Evolutionary conservation across 1,284 basidiomycete species (phyloP), one percentile per base, ranked within the genome.

Genomic region (Moniliella sp.): DNA sequence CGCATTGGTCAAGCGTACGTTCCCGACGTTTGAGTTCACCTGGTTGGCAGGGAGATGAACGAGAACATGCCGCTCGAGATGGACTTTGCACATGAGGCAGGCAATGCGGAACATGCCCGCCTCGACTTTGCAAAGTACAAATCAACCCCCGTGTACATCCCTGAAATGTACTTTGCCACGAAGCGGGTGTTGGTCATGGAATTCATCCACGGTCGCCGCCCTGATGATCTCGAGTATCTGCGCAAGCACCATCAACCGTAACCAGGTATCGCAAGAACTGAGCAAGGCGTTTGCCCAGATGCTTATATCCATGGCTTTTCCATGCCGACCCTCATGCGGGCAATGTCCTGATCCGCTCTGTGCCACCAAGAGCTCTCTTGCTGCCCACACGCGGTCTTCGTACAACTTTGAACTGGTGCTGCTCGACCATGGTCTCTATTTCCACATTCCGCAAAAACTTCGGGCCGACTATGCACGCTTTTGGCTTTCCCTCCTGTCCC

Each of bases 111-210:
- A 21, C 68, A 75, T 25, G 76, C 79, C 4, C 63, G 60, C 12
- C 56, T 68, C 1, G 78, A 93, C 47, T 99, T 99, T 58, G 63
- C 53, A 7, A 49, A 35, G 16, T 55, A 54, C 31, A 37, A 42
- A 15, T 42, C 45, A 16, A 59, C 50, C 0, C 76, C 81, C 12
- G 64, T 97, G 30, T 88, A 93, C 62, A 77, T 99, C 29, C 91
- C 91, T 0, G 67, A 79, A 53, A 76, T 94, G 3, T 66, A 86
- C 19, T 73, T 71, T 48, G 79, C 82, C 3, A 74, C 74, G 33
- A 80, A 77, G 57, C 68, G 88, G 18, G 79, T 86, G 11, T 68
- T 97, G 40, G 72, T 86, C 33, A 93, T 94, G 86, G 88, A 94
- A 57, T 93, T 48, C 47, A 71, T 73, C 41, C 69, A 80, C 47